Percentiles rank a stretch among this genome's conserved stretches.
Conservation (phyloP, 495 filamentous ascomycete species). For the Podospora tetraspora region DNA sequence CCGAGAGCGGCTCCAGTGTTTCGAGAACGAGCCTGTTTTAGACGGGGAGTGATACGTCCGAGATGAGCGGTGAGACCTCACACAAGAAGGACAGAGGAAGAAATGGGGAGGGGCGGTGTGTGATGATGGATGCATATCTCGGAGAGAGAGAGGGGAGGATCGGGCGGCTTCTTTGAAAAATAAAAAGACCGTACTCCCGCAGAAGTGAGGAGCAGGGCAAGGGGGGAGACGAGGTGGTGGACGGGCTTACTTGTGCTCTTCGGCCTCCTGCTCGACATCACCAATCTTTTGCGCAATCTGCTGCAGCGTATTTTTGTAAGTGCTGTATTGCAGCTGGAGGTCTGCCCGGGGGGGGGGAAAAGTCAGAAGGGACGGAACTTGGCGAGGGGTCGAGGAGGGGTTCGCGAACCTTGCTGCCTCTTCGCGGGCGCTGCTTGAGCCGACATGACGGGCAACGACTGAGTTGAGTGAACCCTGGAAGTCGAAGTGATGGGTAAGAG, state of each 20-base stretch:
- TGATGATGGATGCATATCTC: slow-evolving; percentile 4
- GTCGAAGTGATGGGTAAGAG: background rate
- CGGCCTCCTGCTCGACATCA: slow-evolving; percentile 91
- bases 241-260: slow-evolving; percentile 87
- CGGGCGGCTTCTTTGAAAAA: slow-evolving; percentile 4
- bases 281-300: slow-evolving; percentile 93
- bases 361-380: slow-evolving; percentile 15
- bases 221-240: background rate
- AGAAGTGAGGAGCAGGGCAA: slow-evolving; percentile 4
- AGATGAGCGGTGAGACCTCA: slow-evolving; percentile 31
- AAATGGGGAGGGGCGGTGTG: slow-evolving; percentile 33
- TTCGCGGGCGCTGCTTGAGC: slow-evolving; percentile 46
- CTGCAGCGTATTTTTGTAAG: slow-evolving; percentile 93
- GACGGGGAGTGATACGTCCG: slow-evolving; percentile 12
- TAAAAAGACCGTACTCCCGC: slow-evolving; percentile 7
- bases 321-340: slow-evolving; percentile 87
- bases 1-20: slow-evolving; percentile 75
- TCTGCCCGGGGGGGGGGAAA: slow-evolving; percentile 49
- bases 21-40: slow-evolving; percentile 82
- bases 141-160: slow-evolving; percentile 7
- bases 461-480: background rate
- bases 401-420: slow-evolving; percentile 74
- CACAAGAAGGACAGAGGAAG: background rate
- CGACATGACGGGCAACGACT: slow-evolving; percentile 31
- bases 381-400: background rate